Conservation (phyloP, 805 yeast genomes). For the Metschnikowia lochheadii region DNA sequence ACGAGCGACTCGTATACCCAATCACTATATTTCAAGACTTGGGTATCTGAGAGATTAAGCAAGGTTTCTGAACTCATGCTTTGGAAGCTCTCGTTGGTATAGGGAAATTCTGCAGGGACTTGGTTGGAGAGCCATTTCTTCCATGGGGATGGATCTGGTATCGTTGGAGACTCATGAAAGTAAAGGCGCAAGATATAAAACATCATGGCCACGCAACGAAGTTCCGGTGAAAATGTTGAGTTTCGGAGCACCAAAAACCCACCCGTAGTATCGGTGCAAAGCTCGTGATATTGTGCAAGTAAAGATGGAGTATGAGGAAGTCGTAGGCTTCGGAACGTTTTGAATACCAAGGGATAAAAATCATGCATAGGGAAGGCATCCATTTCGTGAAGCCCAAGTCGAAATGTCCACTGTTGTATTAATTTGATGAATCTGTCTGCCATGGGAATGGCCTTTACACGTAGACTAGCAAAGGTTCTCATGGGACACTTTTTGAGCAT, state of each 20-base stretch:
- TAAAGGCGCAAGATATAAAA: constrained; percentile 30
- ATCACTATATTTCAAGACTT: constrained; percentile 44
- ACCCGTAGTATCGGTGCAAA: constrained; percentile 13
- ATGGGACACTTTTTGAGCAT: constrained; percentile 27
- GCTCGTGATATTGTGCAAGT: constrained; percentile 29
- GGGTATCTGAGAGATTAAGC: constrained; percentile 44
- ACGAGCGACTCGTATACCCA: constrained; percentile 43
- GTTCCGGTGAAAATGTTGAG: constrained; percentile 29
- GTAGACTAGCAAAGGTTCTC: constrained; percentile 32
- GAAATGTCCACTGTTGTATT: constrained; percentile 11
- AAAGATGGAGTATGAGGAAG: constrained; percentile 49
- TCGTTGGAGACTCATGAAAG: constrained; percentile 14
- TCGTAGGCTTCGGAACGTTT: constrained; percentile 38
- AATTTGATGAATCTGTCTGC: constrained; percentile 31
- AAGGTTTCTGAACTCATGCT: constrained; percentile 27
- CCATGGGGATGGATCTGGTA: constrained; percentile 19
- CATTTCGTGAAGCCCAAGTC: constrained; percentile 5
- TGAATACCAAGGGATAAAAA: constrained; percentile 38
- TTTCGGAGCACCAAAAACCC: constrained; percentile 7
- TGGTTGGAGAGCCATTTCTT: constrained; percentile 16
- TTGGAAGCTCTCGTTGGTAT: constrained; percentile 9
- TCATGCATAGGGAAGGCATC: constrained; percentile 19
- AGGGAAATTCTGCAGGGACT: constrained; percentile 7
- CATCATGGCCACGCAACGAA: constrained; percentile 30
- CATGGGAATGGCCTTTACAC: constrained; percentile 38